Conservation (phyloP, 495 filamentous ascomycete genomes). For the Aspergillus haitiensis region DNA sequence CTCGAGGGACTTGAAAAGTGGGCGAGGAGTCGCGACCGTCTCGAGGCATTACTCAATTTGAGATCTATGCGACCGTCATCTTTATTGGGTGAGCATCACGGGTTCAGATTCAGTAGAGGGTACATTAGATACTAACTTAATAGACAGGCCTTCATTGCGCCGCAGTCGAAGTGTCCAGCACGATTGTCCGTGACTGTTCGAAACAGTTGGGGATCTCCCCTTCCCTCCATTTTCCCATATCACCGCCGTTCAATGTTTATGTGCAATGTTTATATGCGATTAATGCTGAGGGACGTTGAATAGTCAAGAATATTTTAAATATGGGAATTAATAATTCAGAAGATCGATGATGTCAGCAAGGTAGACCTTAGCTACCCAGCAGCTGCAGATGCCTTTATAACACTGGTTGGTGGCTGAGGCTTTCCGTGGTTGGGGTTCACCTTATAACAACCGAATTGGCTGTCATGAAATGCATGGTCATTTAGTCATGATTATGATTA, state of each 20-base stretch:
- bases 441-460: not conserved
- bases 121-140: not conserved
- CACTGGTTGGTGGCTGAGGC: not conserved
- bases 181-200: not conserved
- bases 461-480: not conserved
- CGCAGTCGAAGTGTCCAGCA: not conserved
- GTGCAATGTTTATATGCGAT: not conserved
- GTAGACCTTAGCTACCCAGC: not conserved
- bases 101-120: not conserved
- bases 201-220: not conserved
- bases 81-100: not conserved
- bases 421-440: not conserved
- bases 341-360: conserved; percentile 1
- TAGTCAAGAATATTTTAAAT: not conserved
- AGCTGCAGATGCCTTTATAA: not conserved
- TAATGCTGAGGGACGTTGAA: not conserved
- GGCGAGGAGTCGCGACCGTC: not conserved
- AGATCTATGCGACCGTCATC: not conserved
- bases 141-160: not conserved
- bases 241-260: not conserved
- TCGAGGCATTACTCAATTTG: not conserved
- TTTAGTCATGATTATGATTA: not conserved
- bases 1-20: not conserved
- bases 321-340: not conserved
- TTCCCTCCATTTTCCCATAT: not conserved